Percentiles rank a stretch among this genome's conserved stretches.
Evolutionary conservation across 2,329 filamentous ascomycete species (phyloP).

Genomic region (Pyrenophora tritici-repentis): DNA sequence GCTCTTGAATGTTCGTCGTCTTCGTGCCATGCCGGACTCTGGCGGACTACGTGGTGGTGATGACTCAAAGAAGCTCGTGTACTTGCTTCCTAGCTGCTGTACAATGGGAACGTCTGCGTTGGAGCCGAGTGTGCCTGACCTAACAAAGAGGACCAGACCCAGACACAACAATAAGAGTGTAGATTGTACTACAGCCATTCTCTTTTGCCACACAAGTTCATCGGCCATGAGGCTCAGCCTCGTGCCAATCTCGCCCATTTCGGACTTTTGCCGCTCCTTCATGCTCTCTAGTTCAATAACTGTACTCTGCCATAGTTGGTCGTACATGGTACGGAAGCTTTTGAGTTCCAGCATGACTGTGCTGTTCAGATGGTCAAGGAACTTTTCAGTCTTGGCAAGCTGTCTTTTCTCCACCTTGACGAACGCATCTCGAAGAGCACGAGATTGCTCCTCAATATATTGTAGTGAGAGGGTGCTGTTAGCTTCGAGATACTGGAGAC

Average conservation of each 20-base stretch:
- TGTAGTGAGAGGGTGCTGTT: slow-evolving; percentile 92
- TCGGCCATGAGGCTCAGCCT: slow-evolving; percentile 90
- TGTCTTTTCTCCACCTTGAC: slow-evolving; percentile 86
- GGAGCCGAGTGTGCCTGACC: slow-evolving; percentile 44
- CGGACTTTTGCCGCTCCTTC: slow-evolving; percentile 79
- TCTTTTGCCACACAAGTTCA: slow-evolving; percentile 81
- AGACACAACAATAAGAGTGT: slow-evolving; percentile 85
- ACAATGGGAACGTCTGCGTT: slow-evolving; percentile 52
- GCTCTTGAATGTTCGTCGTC: slow-evolving; percentile 39
- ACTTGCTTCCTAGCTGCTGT: slow-evolving; percentile 50
- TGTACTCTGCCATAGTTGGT: slow-evolving; percentile 95
- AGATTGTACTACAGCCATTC: slow-evolving; percentile 91
- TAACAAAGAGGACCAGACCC: slow-evolving; percentile 78
- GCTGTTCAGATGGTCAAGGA: slow-evolving; percentile 82
- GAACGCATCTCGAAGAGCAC: slow-evolving; percentile 84
- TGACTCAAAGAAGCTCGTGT: slow-evolving; percentile 44
- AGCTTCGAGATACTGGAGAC: slow-evolving; percentile 84
- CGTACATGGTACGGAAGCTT: slow-evolving; percentile 74
- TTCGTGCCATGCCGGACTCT: slow-evolving; percentile 29
- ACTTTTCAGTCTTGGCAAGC: slow-evolving; percentile 77
- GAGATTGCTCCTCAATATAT: slow-evolving; percentile 96
- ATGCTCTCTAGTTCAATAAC: slow-evolving; percentile 89
- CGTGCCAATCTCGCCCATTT: slow-evolving; percentile 79
- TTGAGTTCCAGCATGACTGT: slow-evolving; percentile 78
- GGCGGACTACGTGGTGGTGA: slow-evolving; percentile 43